Evolutionary conservation across 2,329 filamentous ascomycete genomes (phyloP), one percentile per base, ranked within the genome.

Genomic region (Stachybotrys chartarum): DNA sequence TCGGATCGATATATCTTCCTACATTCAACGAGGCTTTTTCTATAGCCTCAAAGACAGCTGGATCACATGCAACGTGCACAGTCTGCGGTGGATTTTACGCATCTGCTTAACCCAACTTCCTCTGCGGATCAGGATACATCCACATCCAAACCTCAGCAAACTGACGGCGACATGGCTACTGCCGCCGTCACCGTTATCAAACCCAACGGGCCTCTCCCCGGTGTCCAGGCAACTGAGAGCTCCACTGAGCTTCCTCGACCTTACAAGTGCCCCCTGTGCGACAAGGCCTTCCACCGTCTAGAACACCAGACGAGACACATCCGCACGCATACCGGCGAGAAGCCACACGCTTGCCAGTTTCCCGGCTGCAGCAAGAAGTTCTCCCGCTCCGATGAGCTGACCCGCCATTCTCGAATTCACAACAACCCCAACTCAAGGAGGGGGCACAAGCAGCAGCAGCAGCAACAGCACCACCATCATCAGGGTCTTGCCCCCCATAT

Each of bases 191-290:
- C 74, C 61, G 71, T 83, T 65, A 74, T 85, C 69, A 76, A 84
- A 75, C 78, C 85, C 66, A 81, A 87, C 64, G 84, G 82, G 58
- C 81, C 80, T 51, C 69, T 85, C 51, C 83, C 84, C 50, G 79
- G 78, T 61, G 81, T 85, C 56, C 84, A 90, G 67, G 66, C 77
- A 60, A 64, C 83, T 73, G 73, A 90, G 52, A 63, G 59, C 61
- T 66, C 68, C 50, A 78, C 74, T 56, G 93, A 97, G 73, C 83
- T 97, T 54, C 94, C 94, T 57, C 87, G 94, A 55, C 93, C 93
- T 1, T 99, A 99, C 85, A 97, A 97, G 79, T 99, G 93, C 74
- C 92, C 93, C 58, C 84, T 99, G 60, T 99, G 94, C 78, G 93
- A 97, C 67, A 96, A 97, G 81, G 93, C 94, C 58, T 99, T 99